Conservation (phyloP, 371 early-diverging fungal genomes). For the Mucor sp. region DNA sequence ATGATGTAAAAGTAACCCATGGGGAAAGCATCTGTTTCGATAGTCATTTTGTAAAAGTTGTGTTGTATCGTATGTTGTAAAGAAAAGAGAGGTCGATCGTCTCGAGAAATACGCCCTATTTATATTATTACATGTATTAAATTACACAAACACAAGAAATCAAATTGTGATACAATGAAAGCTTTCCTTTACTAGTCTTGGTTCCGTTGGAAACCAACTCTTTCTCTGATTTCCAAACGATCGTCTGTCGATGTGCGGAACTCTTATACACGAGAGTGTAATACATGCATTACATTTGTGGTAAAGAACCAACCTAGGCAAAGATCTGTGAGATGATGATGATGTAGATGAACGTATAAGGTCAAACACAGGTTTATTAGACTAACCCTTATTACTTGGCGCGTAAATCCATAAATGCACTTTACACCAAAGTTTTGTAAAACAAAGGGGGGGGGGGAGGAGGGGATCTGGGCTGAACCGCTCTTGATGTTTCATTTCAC, state of each 20-base stretch:
- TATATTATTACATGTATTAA: neutral
- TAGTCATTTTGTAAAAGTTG: constrained; percentile 28
- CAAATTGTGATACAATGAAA: neutral
- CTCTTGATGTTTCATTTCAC: too few relatives aligned
- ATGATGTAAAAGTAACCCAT: constrained; percentile 48
- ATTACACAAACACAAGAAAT: neutral
- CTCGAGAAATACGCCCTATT: neutral
- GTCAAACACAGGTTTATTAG: too few relatives aligned
- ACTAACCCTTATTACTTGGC: too few relatives aligned
- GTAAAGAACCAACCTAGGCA: too few relatives aligned
- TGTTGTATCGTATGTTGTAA: neutral
- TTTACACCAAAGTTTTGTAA: too few relatives aligned
- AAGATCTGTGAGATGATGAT: too few relatives aligned
- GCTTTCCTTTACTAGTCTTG: constrained; percentile 5
- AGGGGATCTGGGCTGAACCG: too few relatives aligned
- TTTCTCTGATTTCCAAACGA: neutral
- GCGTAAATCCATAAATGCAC: too few relatives aligned
- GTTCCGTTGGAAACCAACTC: neutral
- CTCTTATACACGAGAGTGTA: too few relatives aligned
- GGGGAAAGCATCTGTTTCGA: constrained; percentile 31
- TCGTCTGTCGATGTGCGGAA: neutral
- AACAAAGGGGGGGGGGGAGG: too few relatives aligned
- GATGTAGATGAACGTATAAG: too few relatives aligned
- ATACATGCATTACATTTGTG: too few relatives aligned
- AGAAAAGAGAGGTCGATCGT: neutral